Evolutionary conservation across 23 red algal species (phyloP), one percentile per base, ranked within the genome.

Genomic region (Chondrus crispus): DNA sequence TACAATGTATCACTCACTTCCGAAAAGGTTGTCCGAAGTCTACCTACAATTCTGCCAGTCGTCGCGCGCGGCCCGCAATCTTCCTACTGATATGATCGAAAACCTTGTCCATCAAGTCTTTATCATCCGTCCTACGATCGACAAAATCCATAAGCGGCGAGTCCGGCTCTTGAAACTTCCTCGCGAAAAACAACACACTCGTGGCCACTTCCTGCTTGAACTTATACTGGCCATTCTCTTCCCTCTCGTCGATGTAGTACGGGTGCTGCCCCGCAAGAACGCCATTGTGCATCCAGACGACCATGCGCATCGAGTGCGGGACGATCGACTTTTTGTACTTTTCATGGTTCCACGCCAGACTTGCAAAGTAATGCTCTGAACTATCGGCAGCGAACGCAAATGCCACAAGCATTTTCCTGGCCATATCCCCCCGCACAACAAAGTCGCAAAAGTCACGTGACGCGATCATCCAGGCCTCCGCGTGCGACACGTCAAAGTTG

Each of bases 401-500:
- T 2, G 78, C 84, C 8, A 90, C 74, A 2, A 93, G 70, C 84
- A 97, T 76, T 71, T 82, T 93, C 2, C 85, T 85, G 18, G 95
- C 95, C 62, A 88, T 80, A 43, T 86, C 80, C 6, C 85, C 68
- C 32, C 52, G 48, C 45, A 97, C 73, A 18, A 93, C 64, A 46
- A 85, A 93, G 26, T 71, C 46, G 11, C 80, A 88, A 93, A 97
- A 97, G 22, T 88, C 89, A 63, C 89, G 51, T 5, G 81, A 88
- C 29, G 82, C 60, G 29, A 97, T 83, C 86, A 93, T 93, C 95
- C 95, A 97, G n/a, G 91, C 91, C 60, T 97, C 95, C 26, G 95
- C 91, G 73, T 88, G 83, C 9, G 88, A 78, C 58, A 93, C 68
- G 46, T 85, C 89, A 79, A 96, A 91, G 39, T 92, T 39, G 5